phyloP scores from a whole-genome alignment of 2,329 filamentous ascomycete species.

The Periconia digitata region DNA sequence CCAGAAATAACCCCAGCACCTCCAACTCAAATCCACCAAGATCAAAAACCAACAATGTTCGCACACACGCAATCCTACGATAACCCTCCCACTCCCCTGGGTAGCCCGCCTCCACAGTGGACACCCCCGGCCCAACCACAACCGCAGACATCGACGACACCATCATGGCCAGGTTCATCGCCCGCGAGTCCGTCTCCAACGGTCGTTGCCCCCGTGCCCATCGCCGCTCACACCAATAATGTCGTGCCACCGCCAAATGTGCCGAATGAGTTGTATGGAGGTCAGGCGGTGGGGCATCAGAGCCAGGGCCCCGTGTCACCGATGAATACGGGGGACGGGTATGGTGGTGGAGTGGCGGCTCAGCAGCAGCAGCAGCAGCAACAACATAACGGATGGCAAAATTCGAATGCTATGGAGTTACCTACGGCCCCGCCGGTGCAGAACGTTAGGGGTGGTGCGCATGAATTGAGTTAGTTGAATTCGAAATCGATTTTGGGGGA shows the following conservation, averaged over 20 bases:
- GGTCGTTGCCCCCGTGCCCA: not conserved
- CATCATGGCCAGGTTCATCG: not conserved
- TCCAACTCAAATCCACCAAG: not conserved
- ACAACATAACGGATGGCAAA: not conserved
- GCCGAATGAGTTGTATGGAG: conserved; percentile 1
- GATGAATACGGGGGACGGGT: conserved; percentile 2
- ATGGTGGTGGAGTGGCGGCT: not conserved
- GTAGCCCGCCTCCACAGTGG: conserved; percentile 5
- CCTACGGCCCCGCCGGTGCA: not conserved
- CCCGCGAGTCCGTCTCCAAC: not conserved
- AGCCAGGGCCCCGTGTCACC: conserved; percentile 1
- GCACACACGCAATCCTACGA: not conserved
- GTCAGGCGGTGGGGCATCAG: too few relatives aligned
- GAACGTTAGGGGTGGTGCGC: not conserved
- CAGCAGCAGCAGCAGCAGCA: not conserved
- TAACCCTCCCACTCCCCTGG: not conserved
- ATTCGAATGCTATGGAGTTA: conserved; percentile 1
- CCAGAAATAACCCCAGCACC: not conserved
- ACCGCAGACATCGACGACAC: not conserved
- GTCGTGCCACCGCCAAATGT: not conserved
- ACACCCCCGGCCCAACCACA: not conserved
- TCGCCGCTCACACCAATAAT: not conserved
- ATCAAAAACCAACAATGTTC: not conserved
- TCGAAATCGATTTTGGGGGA: not conserved
- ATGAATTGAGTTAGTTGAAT: not conserved